These are phyloP conservation scores for Aspergillus nidulans DNA, from an alignment of 495 filamentous ascomycete species.

Conservation along the genomic window DNA sequence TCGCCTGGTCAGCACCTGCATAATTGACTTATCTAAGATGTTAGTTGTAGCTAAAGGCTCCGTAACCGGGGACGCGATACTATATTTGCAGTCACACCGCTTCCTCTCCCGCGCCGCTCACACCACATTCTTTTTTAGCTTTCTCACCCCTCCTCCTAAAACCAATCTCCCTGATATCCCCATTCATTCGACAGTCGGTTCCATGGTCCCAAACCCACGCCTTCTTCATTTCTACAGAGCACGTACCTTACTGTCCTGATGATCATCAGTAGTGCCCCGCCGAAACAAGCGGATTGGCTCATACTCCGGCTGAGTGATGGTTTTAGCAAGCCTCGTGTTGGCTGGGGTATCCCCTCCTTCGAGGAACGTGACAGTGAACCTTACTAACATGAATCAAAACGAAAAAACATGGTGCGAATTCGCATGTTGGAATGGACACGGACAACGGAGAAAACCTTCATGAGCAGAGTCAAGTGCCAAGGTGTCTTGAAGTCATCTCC, in stretches of 20 bases:
- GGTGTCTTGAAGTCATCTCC: slow-evolving; percentile 8
- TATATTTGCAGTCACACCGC: slow-evolving; percentile 21
- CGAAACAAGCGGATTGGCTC: slow-evolving; percentile 8
- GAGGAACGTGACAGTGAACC: slow-evolving; percentile 3
- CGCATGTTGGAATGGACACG: neutral
- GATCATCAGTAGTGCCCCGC: slow-evolving; percentile 12
- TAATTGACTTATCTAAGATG: neutral
- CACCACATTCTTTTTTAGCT: slow-evolving; percentile 18
- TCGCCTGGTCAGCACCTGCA: neutral
- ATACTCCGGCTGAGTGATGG: slow-evolving; percentile 12
- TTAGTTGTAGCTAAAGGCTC: neutral
- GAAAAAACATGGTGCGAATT: neutral
- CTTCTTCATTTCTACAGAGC: slow-evolving; percentile 7
- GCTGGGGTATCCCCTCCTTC: neutral
- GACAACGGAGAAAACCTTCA: neutral
- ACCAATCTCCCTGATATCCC: slow-evolving; percentile 1
- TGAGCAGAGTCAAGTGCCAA: neutral
- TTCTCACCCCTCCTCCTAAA: slow-evolving; percentile 15
- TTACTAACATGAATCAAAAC: neutral
- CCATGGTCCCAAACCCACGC: slow-evolving; percentile 18
- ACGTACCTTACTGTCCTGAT: slow-evolving; percentile 17
- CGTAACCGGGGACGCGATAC: neutral
- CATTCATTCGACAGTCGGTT: slow-evolving; percentile 18
- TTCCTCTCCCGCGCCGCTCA: slow-evolving; percentile 15
- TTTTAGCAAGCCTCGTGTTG: slow-evolving; percentile 10